phyloP scores from a whole-genome alignment of 768 basidiomycete genomes.

The Leccinum pellstonianum region DNA sequence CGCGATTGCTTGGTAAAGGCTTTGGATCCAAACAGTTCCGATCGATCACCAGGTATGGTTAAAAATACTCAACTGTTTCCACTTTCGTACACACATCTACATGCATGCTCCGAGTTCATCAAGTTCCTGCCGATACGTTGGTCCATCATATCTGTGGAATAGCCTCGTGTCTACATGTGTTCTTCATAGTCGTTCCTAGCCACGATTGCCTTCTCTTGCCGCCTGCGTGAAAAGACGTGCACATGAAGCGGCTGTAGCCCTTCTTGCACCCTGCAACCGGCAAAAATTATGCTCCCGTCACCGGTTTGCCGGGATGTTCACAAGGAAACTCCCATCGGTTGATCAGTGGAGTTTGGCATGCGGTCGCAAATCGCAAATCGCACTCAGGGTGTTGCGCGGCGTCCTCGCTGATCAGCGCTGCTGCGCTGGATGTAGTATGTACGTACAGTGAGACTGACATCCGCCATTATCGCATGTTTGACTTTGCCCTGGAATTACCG shows the following conservation, averaged over 20 bases:
- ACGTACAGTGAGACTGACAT: not conserved
- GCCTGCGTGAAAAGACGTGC: not conserved
- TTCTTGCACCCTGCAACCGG: conserved; percentile 1
- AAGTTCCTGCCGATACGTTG: not conserved
- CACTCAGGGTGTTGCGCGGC: not conserved
- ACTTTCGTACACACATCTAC: not conserved
- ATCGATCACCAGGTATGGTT: not conserved
- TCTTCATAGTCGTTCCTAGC: not conserved
- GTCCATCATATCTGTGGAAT: not conserved
- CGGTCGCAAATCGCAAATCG: not conserved
- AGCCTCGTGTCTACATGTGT: not conserved
- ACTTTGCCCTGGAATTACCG: not conserved
- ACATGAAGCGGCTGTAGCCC: not conserved
- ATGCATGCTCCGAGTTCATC: not conserved
- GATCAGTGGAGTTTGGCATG: not conserved
- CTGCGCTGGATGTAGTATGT: not conserved
- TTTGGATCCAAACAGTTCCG: not conserved
- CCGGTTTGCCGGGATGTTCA: not conserved
- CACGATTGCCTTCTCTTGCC: not conserved
- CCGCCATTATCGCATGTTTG: not conserved
- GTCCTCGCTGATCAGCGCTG: not conserved
- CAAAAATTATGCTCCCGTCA: not conserved
- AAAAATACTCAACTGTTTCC: not conserved
- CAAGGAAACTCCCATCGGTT: not conserved
- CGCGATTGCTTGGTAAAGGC: not conserved